These are phyloP conservation scores for Pyronema omphalodes DNA, from an alignment of 495 filamentous ascomycete species.

Conservation along the genomic window DNA sequence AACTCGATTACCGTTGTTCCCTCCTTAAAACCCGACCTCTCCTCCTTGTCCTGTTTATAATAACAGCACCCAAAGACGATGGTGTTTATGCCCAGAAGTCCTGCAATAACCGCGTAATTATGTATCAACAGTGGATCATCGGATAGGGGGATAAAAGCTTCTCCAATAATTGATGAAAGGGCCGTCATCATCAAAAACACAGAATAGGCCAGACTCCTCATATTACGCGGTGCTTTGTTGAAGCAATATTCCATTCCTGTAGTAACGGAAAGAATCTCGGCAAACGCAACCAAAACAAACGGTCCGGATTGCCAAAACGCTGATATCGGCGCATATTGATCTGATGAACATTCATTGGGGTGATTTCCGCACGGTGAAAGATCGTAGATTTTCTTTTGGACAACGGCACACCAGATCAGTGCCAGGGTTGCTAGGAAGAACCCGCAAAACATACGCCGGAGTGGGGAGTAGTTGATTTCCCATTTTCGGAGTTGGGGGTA, in stretches of 20 bases:
- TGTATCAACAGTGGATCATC: conserved; percentile 40
- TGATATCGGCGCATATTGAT: conserved; percentile 24
- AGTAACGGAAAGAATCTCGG: conserved; percentile 51
- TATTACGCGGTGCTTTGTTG: conserved; percentile 46
- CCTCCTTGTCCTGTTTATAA: too few relatives aligned
- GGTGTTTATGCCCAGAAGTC: conserved; percentile 1
- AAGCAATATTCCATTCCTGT: conserved; percentile 58
- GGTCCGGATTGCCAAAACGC: conserved; percentile 37
- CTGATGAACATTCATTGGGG: not conserved
- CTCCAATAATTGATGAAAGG: conserved; percentile 40
- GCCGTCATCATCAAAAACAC: conserved; percentile 44
- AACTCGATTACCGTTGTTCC: too few relatives aligned
- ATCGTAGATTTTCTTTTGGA: conserved; percentile 56
- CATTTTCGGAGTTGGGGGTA: conserved; percentile 48
- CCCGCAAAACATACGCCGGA: conserved; percentile 56
- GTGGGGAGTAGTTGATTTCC: conserved; percentile 47
- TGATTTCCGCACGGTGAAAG: conserved; percentile 29
- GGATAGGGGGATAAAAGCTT: conserved; percentile 39
- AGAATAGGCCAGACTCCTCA: conserved; percentile 50
- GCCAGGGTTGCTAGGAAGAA: conserved; percentile 47
- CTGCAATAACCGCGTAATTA: conserved; percentile 28
- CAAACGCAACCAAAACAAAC: conserved; percentile 39
- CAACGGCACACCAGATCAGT: conserved; percentile 46
- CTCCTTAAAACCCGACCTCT: not conserved
- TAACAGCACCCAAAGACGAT: too few relatives aligned